Evolutionary conservation across 164 flowering plant genomes (phyloP).

Genomic region (Nymphaea thermarum): DNA sequence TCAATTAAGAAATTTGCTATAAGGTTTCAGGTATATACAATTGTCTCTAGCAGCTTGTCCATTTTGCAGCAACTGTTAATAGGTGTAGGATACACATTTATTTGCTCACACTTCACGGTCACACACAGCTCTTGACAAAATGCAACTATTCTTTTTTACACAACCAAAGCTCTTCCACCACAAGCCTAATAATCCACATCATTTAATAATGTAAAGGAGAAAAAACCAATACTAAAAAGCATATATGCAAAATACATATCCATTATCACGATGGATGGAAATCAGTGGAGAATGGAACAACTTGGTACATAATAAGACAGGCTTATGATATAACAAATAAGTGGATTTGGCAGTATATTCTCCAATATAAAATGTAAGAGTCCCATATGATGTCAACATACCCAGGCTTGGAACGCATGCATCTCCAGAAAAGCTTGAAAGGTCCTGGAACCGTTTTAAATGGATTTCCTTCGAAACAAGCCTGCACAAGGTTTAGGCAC

Average conservation of each 20-base stretch:
- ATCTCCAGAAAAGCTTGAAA: conserved; percentile 84
- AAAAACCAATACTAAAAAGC: not conserved
- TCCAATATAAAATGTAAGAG: not conserved
- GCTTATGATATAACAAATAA: not conserved
- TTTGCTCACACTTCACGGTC: too few relatives aligned
- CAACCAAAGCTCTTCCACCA: too few relatives aligned
- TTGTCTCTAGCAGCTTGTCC: too few relatives aligned
- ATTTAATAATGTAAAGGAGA: too few relatives aligned
- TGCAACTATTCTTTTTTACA: too few relatives aligned
- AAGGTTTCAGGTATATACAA: too few relatives aligned
- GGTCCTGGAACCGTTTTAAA: conserved; percentile 97
- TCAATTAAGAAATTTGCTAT: too few relatives aligned
- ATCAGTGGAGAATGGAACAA: not conserved
- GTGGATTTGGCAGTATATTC: not conserved
- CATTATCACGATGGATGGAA: not conserved
- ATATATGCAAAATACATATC: not conserved
- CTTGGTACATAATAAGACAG: not conserved
- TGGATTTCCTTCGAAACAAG: conserved; percentile 95
- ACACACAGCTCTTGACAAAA: too few relatives aligned
- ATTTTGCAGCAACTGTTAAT: too few relatives aligned
- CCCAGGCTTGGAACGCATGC: conserved; percentile 99
- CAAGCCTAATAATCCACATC: too few relatives aligned
- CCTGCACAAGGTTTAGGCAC: conserved; percentile 30
- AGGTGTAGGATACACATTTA: too few relatives aligned
- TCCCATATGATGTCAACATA: conserved; percentile 10